A percentile compares a stretch with the other conserved stretches of the same genome.
Conservation (phyloP, 2,329 filamentous ascomycete genomes). For the Fusarium stilboides region DNA sequence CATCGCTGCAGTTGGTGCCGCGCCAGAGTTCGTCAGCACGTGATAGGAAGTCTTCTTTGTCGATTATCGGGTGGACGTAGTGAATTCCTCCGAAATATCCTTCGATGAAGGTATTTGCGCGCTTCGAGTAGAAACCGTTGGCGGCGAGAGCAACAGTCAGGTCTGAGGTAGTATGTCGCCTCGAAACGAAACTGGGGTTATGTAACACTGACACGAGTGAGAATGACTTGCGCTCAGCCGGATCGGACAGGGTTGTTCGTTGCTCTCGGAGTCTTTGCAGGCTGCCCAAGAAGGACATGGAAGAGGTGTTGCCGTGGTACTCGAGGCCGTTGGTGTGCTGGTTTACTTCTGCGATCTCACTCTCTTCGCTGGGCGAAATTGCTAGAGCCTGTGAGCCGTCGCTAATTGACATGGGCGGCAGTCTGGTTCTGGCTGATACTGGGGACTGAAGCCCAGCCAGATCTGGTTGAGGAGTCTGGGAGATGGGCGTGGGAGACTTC, state of each 20-base stretch:
- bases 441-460: not conserved
- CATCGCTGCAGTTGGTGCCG: not conserved
- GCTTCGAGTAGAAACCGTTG: slow-evolving; percentile 15
- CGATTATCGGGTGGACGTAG: slow-evolving; percentile 17
- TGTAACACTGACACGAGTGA: slow-evolving; percentile 14
- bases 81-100: slow-evolving; percentile 7
- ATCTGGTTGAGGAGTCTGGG: slow-evolving; percentile 6
- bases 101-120: slow-evolving; percentile 18
- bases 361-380: slow-evolving; percentile 12
- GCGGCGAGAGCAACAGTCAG: not conserved
- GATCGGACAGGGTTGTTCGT: not conserved
- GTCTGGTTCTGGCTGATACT: not conserved
- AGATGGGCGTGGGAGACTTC: not conserved
- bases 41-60: slow-evolving; percentile 9
- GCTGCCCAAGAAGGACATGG: slow-evolving; percentile 10
- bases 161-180: slow-evolving; percentile 2
- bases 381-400: not conserved
- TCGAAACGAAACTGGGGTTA: slow-evolving; percentile 12
- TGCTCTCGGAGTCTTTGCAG: slow-evolving; percentile 11
- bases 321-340: slow-evolving; percentile 18
- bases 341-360: slow-evolving; percentile 16
- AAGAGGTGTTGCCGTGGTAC: slow-evolving; percentile 15
- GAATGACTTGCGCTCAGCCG: slow-evolving; percentile 1
- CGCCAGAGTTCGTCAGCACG: slow-evolving; percentile 1
- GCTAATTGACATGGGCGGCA: not conserved